Evolutionary conservation across 108 stramenopile genomes (phyloP).

Genomic region (Fistulifera pelliculosa): DNA sequence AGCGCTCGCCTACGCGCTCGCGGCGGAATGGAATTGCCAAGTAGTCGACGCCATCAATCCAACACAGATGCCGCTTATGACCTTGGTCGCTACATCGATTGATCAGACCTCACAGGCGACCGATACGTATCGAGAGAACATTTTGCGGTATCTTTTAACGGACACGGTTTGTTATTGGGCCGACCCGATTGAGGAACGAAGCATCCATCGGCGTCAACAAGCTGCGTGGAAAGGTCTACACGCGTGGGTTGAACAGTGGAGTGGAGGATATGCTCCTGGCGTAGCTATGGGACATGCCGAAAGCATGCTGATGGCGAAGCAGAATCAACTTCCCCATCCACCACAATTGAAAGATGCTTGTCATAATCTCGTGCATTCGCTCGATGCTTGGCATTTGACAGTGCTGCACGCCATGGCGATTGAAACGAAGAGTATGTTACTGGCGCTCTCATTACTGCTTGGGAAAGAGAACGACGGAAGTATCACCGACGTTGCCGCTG

Average conservation of each 20-base stretch:
- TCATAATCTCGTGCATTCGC: conserved; percentile 31
- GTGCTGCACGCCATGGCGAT: conserved; percentile 61
- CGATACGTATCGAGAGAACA: conserved; percentile 25
- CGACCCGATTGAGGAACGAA: conserved; percentile 68
- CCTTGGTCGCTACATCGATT: conserved; percentile 83
- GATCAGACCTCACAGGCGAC: conserved; percentile 70
- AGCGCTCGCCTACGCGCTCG: conserved; percentile 74
- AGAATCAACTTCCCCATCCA: conserved; percentile 71
- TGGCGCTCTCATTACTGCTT: conserved; percentile 57
- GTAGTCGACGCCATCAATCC: conserved; percentile 58
- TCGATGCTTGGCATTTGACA: conserved; percentile 86
- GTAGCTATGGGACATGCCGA: conserved; percentile 57
- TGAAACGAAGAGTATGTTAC: conserved; percentile 87
- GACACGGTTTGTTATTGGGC: conserved; percentile 75
- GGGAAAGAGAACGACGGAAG: not conserved
- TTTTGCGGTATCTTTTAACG: conserved; percentile 69
- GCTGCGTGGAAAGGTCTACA: conserved; percentile 64
- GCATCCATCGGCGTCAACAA: conserved; percentile 61
- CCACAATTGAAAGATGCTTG: conserved; percentile 45
- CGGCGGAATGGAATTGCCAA: conserved; percentile 93
- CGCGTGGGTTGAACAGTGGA: conserved; percentile 14
- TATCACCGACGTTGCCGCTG: conserved; percentile 36
- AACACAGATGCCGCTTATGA: conserved; percentile 97
- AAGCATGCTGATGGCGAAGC: conserved; percentile 50
- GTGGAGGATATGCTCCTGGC: conserved; percentile 31